Evolutionary conservation across 495 filamentous ascomycete genomes (phyloP), one percentile per base, ranked within the genome.

Genomic region (Aspergillus leporis): DNA sequence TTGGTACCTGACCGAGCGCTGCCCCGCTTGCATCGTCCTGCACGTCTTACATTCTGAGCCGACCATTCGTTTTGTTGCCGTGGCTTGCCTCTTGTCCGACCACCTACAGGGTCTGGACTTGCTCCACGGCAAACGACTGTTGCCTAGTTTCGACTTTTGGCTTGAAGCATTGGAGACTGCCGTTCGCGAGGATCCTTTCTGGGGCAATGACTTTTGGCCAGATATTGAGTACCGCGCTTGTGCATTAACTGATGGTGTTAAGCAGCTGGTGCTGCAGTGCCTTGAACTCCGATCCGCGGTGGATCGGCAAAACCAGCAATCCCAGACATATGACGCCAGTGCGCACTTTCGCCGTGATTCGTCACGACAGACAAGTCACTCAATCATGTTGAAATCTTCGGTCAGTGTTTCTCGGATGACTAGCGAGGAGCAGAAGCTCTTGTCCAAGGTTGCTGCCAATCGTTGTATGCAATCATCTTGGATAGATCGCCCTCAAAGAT

Each of bases 41-140:
- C 75, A 84, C 55, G 76, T 80, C 51, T 64, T 87, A 9, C 72
- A 81, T 66, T 83, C 81, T 36, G 84, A 86, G 60, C 83, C 83
- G 13, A 82, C 79, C 9, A 82, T 87, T 58, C 81, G 84, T 7
- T 75, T 86, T 36, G 76, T 83, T 2, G 77, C 84, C 22, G 79
- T 83, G 31, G 82, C 83, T 19, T 79, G 75, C 54, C 75, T 80
- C 56, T 72, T 85, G 21, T 79, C 79, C 8, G 78, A 77, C 51
- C 67, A 77, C 19, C 65, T 75, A 47, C 64, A 66, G 6, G 64
- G 64, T 7, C 53, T 64, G 25, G 66, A 67, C 41, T 28, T 68
- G 45, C 47, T 60, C 43, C 59, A 58, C 16, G 53, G 47, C n/a
- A 67, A 56, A 23, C 34, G 48, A 12, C 62, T 60, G 31, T 58